Evolutionary conservation across 208 protist genomes (phyloP), one percentile per base, ranked within the genome.

Genomic region (Leptomonas pyrrhocoris): DNA sequence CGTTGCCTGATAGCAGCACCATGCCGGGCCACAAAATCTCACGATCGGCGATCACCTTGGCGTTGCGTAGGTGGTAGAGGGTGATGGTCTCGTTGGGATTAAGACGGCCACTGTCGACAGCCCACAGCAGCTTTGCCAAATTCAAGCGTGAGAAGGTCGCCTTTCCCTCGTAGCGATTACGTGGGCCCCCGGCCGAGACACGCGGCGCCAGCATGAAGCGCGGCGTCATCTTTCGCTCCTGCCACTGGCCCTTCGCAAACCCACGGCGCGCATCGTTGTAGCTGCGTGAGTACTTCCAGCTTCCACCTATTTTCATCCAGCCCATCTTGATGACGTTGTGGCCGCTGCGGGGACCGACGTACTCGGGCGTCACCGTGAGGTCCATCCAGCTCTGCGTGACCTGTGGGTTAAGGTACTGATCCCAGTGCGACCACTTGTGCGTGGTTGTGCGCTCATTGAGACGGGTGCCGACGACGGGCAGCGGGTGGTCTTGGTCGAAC

Each of bases 51-150:
- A 97, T 83, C 34, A 95, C 86, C 42, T 84, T 77, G 15, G 90
- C 81, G 68, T 89, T 19, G 21, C 84, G 83, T 19, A 97, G 79
- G 58, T 94, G 90, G 56, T 92, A 95, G 5, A 95, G 67, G 13
- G 93, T 97, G 57, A 97, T 95, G 28, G 81, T 83, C 62, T 97
- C 93, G 62, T 97, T 97, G 0, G 88, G 88, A 69, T 97, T 97
- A 31, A 97, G 77, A 0, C 89, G 80, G 6, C 93, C 89, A 2
- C 73, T 89, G 73, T 97, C 93, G 31, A 97, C 83, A 11, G 90
- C 90, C 93, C 93, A 97, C 4, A 97, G 74, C 16, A 97, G 59
- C 68, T 95, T 95, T 27, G 74, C 74, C 19, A 97, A 73, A 3
- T 60, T 58, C 18, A 97, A 40, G 9, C 80, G 79, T 2, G 90